These are phyloP conservation scores for Mycena polygramma DNA, from an alignment of 768 basidiomycete genomes.

Conservation along the genomic window DNA sequence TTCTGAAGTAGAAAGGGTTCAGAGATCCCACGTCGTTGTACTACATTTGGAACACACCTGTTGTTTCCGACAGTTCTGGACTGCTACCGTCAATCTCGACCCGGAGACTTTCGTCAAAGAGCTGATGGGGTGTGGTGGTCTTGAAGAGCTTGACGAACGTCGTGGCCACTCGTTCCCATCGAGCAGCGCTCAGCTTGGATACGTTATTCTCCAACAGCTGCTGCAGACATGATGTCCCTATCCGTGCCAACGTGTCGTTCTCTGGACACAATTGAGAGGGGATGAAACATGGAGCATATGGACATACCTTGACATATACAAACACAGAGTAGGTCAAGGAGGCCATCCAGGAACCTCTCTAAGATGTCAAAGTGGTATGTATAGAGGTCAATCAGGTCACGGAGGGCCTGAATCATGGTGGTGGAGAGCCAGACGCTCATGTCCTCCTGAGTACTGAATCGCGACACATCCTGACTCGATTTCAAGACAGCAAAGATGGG, in stretches of 20 bases:
- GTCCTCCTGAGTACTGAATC: constrained; percentile 97
- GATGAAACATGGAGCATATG: neutral
- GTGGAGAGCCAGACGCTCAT: constrained; percentile 99
- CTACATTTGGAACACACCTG: constrained; percentile 41
- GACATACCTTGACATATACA: constrained; percentile 96
- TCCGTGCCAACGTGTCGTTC: constrained; percentile 97
- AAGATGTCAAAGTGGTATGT: constrained; percentile 95
- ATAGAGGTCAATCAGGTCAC: constrained; percentile 95
- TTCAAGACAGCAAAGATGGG: constrained; percentile 98
- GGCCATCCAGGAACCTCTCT: constrained; percentile 91
- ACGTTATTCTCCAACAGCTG: constrained; percentile 96
- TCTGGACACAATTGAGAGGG: constrained; percentile 63
- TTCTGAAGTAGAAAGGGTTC: constrained; percentile 55
- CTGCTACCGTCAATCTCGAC: constrained; percentile 78
- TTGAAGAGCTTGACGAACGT: constrained; percentile 97
- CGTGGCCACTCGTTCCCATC: constrained; percentile 93
- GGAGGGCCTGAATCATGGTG: constrained; percentile 97
- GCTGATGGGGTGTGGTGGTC: constrained; percentile 96
- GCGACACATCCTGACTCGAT: constrained; percentile 90
- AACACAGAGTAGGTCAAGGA: constrained; percentile 92
- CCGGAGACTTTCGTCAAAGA: constrained; percentile 94
- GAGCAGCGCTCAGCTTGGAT: constrained; percentile 81
- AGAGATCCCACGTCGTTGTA: neutral
- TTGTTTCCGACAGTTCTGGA: constrained; percentile 67
- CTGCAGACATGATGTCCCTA: constrained; percentile 97